Conservation (phyloP, 1,284 basidiomycete genomes). For the Rhizoctonia solani region DNA sequence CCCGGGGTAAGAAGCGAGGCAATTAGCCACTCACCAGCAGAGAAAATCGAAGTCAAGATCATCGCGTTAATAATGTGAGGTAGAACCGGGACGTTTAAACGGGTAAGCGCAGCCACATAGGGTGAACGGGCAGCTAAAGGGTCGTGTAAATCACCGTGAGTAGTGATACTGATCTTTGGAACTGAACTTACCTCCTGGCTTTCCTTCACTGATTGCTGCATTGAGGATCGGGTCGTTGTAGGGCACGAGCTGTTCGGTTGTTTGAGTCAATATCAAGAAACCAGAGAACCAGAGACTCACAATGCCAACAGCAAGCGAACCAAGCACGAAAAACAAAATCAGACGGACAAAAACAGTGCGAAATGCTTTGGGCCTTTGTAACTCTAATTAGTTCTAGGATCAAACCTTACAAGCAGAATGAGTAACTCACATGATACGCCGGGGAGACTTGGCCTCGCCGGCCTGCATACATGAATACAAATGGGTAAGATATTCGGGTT, state of each 20-base stretch:
- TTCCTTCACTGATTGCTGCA: conserved; percentile 18
- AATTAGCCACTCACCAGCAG: conserved; percentile 7
- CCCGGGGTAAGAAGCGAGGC: neutral
- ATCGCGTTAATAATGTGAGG: conserved; percentile 35
- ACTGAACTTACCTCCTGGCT: conserved; percentile 19
- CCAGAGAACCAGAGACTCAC: neutral
- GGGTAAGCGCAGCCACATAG: conserved; percentile 30
- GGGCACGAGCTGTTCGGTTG: conserved; percentile 14
- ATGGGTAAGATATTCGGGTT: neutral
- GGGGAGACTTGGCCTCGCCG: conserved; percentile 33
- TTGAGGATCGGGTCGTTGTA: conserved; percentile 27
- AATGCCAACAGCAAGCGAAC: conserved; percentile 33
- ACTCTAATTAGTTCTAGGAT: neutral
- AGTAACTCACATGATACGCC: conserved; percentile 22
- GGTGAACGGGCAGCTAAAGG: conserved; percentile 28
- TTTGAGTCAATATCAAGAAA: neutral
- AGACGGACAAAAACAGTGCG: conserved; percentile 25
- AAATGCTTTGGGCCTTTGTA: conserved; percentile 27
- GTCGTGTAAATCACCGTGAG: neutral
- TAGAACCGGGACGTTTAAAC: conserved; percentile 29
- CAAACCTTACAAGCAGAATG: neutral
- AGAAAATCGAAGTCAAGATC: conserved; percentile 32
- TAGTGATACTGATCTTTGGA: neutral
- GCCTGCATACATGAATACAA: conserved; percentile 5
- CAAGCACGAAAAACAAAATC: conserved; percentile 34